A percentile compares a stretch with the other conserved stretches of the same genome.
Evolutionary conservation across 2,329 filamentous ascomycete genomes (phyloP).

Genomic region (Penicillium sp.): DNA sequence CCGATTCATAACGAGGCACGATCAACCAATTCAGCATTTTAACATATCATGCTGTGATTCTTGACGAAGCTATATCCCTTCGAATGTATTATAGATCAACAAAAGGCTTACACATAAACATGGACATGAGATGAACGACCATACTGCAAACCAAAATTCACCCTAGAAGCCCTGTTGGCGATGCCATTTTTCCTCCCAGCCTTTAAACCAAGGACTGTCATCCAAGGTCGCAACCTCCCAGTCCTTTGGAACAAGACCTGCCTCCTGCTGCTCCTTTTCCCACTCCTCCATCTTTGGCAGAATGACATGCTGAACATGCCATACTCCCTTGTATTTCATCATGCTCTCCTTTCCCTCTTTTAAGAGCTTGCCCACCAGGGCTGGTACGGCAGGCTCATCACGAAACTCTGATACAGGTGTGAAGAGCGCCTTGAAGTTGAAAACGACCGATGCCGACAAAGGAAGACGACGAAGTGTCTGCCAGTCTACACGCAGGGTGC

Average conservation of each 20-base stretch:
- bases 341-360: constrained; percentile 68
- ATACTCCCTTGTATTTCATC: constrained; percentile 80
- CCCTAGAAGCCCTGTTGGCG: constrained; percentile 60
- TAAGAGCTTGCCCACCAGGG: constrained; percentile 67
- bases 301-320: constrained; percentile 74
- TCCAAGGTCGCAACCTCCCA: constrained; percentile 71
- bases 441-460: constrained; percentile 72
- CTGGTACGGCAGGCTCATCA: constrained; percentile 72
- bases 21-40: neutral
- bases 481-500: constrained; percentile 80
- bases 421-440: constrained; percentile 88
- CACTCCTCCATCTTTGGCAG: constrained; percentile 66
- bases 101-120: neutral
- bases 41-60: neutral
- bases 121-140: neutral
- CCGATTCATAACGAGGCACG: neutral
- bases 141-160: constrained; percentile 1
- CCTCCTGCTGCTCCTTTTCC: constrained; percentile 65
- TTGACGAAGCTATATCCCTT: neutral
- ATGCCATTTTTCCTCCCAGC: constrained; percentile 76
- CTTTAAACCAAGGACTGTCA: constrained; percentile 73
- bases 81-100: constrained; percentile 4
- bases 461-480: constrained; percentile 80
- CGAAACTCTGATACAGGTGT: constrained; percentile 70
- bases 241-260: constrained; percentile 58